A percentile compares a stretch with the other conserved stretches of the same genome.
Conservation (phyloP, 2,329 filamentous ascomycete species). For the Botrytis fragariae region DNA sequence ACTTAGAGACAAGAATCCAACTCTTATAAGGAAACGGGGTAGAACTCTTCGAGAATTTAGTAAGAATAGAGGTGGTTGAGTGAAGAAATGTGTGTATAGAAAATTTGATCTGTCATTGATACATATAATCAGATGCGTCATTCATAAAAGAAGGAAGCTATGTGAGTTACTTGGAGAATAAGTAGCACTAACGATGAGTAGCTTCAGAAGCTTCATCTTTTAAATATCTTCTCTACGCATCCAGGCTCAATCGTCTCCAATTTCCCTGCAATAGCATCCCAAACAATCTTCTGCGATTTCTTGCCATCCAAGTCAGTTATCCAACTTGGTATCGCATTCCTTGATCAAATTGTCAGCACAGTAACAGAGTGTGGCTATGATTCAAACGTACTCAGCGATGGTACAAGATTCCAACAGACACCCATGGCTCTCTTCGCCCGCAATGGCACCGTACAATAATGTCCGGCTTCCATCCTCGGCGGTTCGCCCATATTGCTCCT, state of each 20-base stretch:
- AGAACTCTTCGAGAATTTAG: not conserved
- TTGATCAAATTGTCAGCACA: not conserved
- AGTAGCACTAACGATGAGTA: not conserved
- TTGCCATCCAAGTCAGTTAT: conserved; percentile 31
- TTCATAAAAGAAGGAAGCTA: not conserved
- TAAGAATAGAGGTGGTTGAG: not conserved
- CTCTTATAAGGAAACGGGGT: not conserved
- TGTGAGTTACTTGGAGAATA: not conserved
- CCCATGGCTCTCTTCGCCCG: conserved; percentile 35
- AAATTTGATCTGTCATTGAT: not conserved
- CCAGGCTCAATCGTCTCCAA: conserved; percentile 37
- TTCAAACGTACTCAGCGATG: conserved; percentile 23
- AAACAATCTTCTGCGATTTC: conserved; percentile 33
- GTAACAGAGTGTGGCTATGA: not conserved
- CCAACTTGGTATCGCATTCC: conserved; percentile 22
- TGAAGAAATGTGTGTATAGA: not conserved
- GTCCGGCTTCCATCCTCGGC: conserved; percentile 38
- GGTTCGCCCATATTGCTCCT: conserved; percentile 29
- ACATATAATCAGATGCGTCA: not conserved
- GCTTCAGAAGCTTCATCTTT: not conserved
- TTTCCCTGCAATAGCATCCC: conserved; percentile 35
- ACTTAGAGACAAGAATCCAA: not conserved
- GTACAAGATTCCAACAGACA: conserved; percentile 20
- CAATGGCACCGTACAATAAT: conserved; percentile 33
- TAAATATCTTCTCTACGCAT: conserved; percentile 28